phyloP scores from a whole-genome alignment of 768 basidiomycete genomes.

The Daedaleopsis nitida region DNA sequence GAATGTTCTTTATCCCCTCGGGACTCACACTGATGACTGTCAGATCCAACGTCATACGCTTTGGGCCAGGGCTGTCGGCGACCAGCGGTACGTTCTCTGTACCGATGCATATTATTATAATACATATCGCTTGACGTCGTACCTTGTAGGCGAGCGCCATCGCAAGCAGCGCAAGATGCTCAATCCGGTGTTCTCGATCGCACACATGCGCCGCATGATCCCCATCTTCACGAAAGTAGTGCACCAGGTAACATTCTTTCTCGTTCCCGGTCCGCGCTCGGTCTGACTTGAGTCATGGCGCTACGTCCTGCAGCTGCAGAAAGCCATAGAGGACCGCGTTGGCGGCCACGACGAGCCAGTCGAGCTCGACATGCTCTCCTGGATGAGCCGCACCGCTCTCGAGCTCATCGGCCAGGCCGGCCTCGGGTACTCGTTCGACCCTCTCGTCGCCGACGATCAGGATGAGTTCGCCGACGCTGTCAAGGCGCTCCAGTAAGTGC shows the following conservation, averaged over 20 bases:
- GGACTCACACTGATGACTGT: too few species aligned
- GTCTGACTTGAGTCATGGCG: background rate
- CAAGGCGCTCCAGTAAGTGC: slow-evolving; percentile 21
- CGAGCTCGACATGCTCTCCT: slow-evolving; percentile 18
- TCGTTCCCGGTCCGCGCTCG: background rate
- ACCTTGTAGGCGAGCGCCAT: slow-evolving; percentile 16
- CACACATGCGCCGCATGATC: slow-evolving; percentile 24
- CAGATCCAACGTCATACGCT: background rate
- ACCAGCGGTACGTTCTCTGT: background rate
- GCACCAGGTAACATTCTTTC: slow-evolving; percentile 8
- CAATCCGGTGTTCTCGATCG: slow-evolving; percentile 26
- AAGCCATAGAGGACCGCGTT: slow-evolving; percentile 6
- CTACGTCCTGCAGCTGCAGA: slow-evolving; percentile 3
- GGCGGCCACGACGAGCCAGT: background rate
- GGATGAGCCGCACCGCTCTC: slow-evolving; percentile 22
- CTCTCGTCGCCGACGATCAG: slow-evolving; percentile 8
- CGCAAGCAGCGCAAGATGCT: slow-evolving; percentile 26
- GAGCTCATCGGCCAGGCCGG: slow-evolving; percentile 23
- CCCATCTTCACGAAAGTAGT: slow-evolving; percentile 23
- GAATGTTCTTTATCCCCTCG: too few species aligned
- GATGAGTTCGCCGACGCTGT: slow-evolving; percentile 21
- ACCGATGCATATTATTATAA: background rate
- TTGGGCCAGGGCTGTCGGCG: background rate
- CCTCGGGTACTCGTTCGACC: slow-evolving; percentile 23
- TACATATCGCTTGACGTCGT: background rate